Percentiles rank a stretch among this genome's conserved stretches.
phyloP scores from a whole-genome alignment of 1,284 basidiomycete genomes.

The Rhodotorula sp. region DNA sequence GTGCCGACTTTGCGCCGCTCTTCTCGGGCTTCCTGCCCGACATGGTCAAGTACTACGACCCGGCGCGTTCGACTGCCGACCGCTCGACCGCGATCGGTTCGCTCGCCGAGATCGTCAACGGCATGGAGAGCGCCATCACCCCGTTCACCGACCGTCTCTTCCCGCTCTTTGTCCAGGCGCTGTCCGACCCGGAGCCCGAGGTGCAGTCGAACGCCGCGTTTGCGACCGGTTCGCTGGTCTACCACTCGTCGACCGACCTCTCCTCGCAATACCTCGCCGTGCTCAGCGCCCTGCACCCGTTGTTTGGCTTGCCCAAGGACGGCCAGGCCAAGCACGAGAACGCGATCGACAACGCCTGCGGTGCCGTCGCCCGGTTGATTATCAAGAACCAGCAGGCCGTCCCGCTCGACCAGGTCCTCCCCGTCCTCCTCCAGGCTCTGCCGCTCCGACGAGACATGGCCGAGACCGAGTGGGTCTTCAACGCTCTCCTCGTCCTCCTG shows the following conservation, averaged over 20 bases:
- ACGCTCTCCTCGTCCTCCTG: constrained; percentile 85
- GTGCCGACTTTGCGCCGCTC: constrained; percentile 72
- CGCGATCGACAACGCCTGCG: constrained; percentile 93
- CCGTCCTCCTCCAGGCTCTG: constrained; percentile 75
- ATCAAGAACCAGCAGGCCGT: constrained; percentile 74
- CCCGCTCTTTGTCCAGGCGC: constrained; percentile 76
- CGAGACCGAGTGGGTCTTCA: constrained; percentile 56
- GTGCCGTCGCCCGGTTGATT: constrained; percentile 86
- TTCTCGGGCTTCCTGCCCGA: constrained; percentile 85
- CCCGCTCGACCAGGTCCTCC: constrained; percentile 79
- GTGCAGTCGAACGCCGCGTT: constrained; percentile 97
- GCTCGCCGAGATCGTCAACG: constrained; percentile 91
- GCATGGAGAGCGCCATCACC: constrained; percentile 78
- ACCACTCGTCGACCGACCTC: constrained; percentile 80
- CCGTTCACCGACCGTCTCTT: constrained; percentile 76
- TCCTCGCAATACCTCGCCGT: constrained; percentile 77
- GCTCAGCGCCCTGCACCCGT: constrained; percentile 73
- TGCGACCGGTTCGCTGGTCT: constrained; percentile 85
- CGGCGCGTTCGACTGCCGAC: constrained; percentile 82
- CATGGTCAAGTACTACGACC: constrained; percentile 89
- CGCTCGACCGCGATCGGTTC: constrained; percentile 90
- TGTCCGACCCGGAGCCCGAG: constrained; percentile 81
- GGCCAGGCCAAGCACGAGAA: constrained; percentile 64
- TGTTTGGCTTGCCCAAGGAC: constrained; percentile 63
- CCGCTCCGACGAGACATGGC: constrained; percentile 58